Evolutionary conservation across 805 yeast species (phyloP), one percentile per base, ranked within the genome.

Genomic region (Saccharomycopsis sp.): DNA sequence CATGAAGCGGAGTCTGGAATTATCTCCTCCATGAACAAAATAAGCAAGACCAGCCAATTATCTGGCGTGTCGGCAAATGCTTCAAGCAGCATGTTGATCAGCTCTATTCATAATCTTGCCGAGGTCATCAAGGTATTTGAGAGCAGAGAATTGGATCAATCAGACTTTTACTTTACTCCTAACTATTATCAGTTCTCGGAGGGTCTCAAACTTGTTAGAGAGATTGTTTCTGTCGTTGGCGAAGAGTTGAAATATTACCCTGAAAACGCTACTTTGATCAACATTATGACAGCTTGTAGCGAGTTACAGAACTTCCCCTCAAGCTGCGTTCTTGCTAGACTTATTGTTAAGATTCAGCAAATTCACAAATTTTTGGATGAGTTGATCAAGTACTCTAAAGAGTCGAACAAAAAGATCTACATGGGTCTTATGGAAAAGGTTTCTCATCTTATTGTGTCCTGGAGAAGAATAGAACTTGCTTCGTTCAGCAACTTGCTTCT

Each of bases 381-480:
- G 68, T 94, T 99, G 97, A 94, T 94, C 68, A 87, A 89, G 62
- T 91, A 88, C 70, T 55, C 59, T n/a, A 34, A 21, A 14, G 53
- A 53, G 96, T 97, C 1, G 83, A 91, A 29, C 77, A 83, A 9
- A 85, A 87, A 54, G 91, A 87, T 0, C 80, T 72, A 94, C 54
- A 73, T 73, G 46, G 65, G 64, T 0, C 79, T 81, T 54, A 78
- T 84, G 61, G 84, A 81, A 47, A 75, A 78, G 14, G 70, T 89
- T 34, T 83, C 96, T 0, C 66, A 71, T 0, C 72, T 91, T 60
- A 87, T 94, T 63, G 91, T 94, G 2, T 77, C 87, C 0, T 94
- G 99, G 99, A 82, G 99, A 75, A 82, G 81, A 64, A 70, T 91
- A 46, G 99, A 94, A 69, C 77, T 94, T 52, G 76, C 85, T 0